phyloP scores from a whole-genome alignment of 2,329 filamentous ascomycete genomes.

The Pestalotiopsis sp. region DNA sequence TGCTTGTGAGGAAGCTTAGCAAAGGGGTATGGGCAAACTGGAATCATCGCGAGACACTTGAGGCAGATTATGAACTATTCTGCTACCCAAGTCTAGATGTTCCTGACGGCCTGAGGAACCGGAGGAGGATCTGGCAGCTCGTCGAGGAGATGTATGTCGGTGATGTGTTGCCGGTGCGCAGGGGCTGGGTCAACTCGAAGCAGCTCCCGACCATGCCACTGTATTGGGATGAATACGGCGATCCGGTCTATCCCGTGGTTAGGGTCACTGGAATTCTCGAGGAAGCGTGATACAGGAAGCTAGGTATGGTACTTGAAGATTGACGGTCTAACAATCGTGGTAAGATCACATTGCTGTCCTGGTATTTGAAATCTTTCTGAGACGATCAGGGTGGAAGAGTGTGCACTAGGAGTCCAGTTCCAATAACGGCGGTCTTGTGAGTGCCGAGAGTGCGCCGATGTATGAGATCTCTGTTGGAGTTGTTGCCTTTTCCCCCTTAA shows the following conservation, averaged over 20 bases:
- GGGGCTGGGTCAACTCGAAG: conserved; percentile 1
- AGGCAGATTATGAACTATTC: conserved; percentile 5
- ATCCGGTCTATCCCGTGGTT: conserved; percentile 17
- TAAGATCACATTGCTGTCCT: conserved; percentile 25
- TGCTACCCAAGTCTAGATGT: conserved; percentile 15
- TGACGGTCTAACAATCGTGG: conserved; percentile 16
- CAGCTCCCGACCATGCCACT: conserved; percentile 17
- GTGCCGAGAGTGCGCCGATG: background rate
- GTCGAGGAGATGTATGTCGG: conserved; percentile 26
- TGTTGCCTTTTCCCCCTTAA: too few relatives aligned
- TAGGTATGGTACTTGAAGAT: background rate
- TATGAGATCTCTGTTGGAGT: background rate
- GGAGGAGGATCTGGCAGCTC: conserved; percentile 24
- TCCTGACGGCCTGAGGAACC: conserved; percentile 21
- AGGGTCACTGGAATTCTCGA: conserved; percentile 9
- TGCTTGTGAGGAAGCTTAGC: conserved; percentile 23
- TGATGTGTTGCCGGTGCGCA: conserved; percentile 19
- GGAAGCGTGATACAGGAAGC: background rate
- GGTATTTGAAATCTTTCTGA: conserved; percentile 5
- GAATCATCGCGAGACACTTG: conserved; percentile 16
- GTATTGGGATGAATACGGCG: conserved; percentile 23
- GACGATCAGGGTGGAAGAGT: background rate
- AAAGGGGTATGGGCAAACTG: conserved; percentile 13
- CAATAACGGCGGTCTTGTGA: background rate
- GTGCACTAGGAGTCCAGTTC: background rate